Conservation (phyloP, 2,329 filamentous ascomycete species). For the Fusarium irregulare region DNA sequence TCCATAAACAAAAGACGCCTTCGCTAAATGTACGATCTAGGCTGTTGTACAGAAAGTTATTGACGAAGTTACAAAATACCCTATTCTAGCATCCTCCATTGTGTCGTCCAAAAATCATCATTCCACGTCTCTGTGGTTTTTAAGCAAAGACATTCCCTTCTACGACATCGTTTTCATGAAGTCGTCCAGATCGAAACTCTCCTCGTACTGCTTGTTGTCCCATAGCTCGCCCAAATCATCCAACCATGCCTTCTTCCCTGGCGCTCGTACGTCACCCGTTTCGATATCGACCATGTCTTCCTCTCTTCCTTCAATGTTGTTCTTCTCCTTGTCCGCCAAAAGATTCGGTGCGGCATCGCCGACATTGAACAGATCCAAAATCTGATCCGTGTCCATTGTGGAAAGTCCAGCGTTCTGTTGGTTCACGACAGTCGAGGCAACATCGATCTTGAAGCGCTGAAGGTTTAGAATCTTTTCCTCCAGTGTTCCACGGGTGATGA, state of each 20-base stretch:
- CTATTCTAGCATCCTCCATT: conserved; percentile 27
- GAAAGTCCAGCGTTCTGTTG: conserved; percentile 95
- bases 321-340: conserved; percentile 69
- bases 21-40: conserved; percentile 46
- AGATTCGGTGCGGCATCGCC: conserved; percentile 79
- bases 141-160: conserved; percentile 1
- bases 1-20: conserved; percentile 45
- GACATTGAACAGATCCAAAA: conserved; percentile 94
- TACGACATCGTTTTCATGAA: conserved; percentile 94
- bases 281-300: conserved; percentile 94
- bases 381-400: conserved; percentile 99
- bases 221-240: conserved; percentile 96
- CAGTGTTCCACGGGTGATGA: conserved; percentile 94
- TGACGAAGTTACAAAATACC: conserved; percentile 39
- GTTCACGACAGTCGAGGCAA: conserved; percentile 97
- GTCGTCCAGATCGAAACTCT: conserved; percentile 95
- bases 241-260: conserved; percentile 94
- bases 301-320: conserved; percentile 70
- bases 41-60: conserved; percentile 44
- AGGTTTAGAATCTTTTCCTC: conserved; percentile 99
- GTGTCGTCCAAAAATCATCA: conserved; percentile 20
- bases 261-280: conserved; percentile 92
- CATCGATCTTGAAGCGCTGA: conserved; percentile 99
- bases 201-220: conserved; percentile 98
- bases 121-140: conserved; percentile 8